phyloP scores from a whole-genome alignment of 345 rosid genomes.

The Eucalyptus coolabah region DNA sequence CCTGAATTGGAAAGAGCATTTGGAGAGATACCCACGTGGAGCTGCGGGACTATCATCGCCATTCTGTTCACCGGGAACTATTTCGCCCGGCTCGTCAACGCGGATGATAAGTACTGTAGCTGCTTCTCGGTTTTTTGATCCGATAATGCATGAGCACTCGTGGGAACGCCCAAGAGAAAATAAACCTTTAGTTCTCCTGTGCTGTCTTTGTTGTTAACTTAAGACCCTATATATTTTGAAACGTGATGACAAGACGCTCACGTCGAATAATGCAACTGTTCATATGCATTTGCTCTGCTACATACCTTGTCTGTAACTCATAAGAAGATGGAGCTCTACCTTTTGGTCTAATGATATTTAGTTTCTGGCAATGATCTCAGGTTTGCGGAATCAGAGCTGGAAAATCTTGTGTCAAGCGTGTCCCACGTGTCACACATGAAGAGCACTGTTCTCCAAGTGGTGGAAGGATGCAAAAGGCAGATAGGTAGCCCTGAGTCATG shows the following conservation, averaged over 20 bases:
- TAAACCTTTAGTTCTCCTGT: too few species aligned
- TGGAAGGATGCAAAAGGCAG: too few species aligned
- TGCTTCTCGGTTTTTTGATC: not conserved
- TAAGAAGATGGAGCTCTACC: too few species aligned
- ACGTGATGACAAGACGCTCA: too few species aligned
- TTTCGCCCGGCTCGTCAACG: not conserved
- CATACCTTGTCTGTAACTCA: too few species aligned
- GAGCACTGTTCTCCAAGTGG: not conserved
- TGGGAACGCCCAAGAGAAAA: too few species aligned
- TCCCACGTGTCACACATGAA: not conserved
- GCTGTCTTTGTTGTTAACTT: too few species aligned
- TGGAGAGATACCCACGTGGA: not conserved
- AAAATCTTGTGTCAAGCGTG: not conserved
- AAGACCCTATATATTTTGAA: too few species aligned
- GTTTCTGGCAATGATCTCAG: not conserved
- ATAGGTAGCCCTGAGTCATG: not conserved
- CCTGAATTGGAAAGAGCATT: not conserved
- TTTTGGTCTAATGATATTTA: accelerated
- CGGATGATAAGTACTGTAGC: not conserved
- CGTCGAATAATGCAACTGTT: too few species aligned
- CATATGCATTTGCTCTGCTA: too few species aligned
- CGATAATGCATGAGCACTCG: too few species aligned
- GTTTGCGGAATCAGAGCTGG: not conserved
- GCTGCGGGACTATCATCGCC: not conserved
- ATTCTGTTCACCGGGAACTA: not conserved